Evolutionary conservation across 352 stramenopile species (phyloP), one percentile per base, ranked within the genome.

Genomic region (Phytophthora palmivora): DNA sequence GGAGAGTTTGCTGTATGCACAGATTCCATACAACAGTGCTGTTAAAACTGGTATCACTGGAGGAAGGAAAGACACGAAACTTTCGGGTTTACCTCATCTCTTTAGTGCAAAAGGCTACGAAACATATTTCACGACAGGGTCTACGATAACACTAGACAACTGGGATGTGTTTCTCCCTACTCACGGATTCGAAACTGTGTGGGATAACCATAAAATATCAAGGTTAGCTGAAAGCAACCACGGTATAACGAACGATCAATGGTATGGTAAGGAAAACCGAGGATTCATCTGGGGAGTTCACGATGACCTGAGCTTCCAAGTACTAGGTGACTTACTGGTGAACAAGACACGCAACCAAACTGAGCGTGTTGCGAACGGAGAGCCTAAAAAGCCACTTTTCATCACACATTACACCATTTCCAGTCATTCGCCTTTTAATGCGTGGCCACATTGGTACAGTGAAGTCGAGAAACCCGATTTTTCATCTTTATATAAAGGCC

Each of bases 131-230:
- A 45, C 38, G 6, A 45, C 38, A 11, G 38, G 76, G 15, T 76
- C 45, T 33, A 44, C 44, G n/a, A 57, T 67, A 22, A 56, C 59
- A 19, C 79, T 79, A 42, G 76, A 85, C 15, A 57, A 74, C 28
- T 82, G 76, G 73, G 50, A 76, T 28, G 21, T 22, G 3, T 85
- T 85, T 33, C 33, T 82, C 14, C 73, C 61, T 0, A 42, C 24
- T 4, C 76, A 85, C 21, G 75, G 75, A 22, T 82, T 81, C 22
- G 75, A 84, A 10, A 39, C 49, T 6, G 65, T 81, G 28, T 53
- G 73, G 32, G 55, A 34, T 0, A 55, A 63, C 4, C 36, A 63
- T 3, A 60, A 83, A 21, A 55, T 80, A 36, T 71, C 64, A 52
- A 2, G 11, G 4, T 28, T 76, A 3, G 63, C 67, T 2, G 48